Evolutionary conservation across 768 basidiomycete genomes (phyloP).

Genomic region (Paxillus involutus): DNA sequence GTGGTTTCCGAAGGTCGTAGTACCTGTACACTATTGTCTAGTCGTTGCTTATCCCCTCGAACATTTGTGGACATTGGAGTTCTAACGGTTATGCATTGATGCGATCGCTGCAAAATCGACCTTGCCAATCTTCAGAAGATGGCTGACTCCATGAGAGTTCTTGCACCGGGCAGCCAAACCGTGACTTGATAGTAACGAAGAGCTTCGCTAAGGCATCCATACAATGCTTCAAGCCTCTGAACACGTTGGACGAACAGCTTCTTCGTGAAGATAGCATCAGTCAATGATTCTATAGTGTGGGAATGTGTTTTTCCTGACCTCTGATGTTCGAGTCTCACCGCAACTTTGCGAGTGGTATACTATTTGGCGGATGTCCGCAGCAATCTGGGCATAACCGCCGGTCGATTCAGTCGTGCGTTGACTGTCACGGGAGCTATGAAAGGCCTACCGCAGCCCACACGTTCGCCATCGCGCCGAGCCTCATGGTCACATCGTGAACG

Average conservation of each 20-base stretch:
- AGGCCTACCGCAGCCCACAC: conserved; percentile 6
- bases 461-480: conserved; percentile 14
- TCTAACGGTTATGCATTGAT: too few species aligned
- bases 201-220: conserved; percentile 20
- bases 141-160: conserved; percentile 14
- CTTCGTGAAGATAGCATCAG: too few species aligned
- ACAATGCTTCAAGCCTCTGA: conserved; percentile 14
- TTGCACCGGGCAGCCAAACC: conserved; percentile 10
- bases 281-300: background rate
- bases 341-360: conserved; percentile 9
- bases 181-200: conserved; percentile 23
- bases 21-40: too few species aligned
- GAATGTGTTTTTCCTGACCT: conserved; percentile 3
- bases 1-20: too few species aligned
- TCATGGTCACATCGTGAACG: conserved; percentile 19
- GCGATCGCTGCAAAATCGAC: conserved; percentile 23
- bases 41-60: too few species aligned
- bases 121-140: conserved; percentile 27
- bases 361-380: conserved; percentile 12
- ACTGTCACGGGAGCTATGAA: too few species aligned
- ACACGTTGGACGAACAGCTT: conserved; percentile 17
- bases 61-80: too few species aligned
- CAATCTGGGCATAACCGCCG: conserved; percentile 12
- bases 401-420: background rate
- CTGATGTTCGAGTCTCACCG: conserved; percentile 10